phyloP scores from a whole-genome alignment of 1,284 basidiomycete species.

The Leccinum huronense region DNA sequence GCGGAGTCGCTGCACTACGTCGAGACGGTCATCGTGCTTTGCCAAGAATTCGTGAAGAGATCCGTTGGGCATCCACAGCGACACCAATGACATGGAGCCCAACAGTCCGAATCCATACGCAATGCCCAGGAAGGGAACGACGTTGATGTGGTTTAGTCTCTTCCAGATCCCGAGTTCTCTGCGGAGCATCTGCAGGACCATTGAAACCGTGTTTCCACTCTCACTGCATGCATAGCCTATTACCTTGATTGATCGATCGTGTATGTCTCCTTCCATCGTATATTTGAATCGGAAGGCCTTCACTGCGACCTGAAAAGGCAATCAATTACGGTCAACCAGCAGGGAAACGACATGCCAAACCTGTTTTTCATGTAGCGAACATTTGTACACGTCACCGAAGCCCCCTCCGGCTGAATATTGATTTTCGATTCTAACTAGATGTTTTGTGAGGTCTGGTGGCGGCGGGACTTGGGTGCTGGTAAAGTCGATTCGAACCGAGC shows the following conservation, averaged over 20 bases:
- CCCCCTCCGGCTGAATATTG: conserved; percentile 5
- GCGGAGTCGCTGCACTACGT: too few relatives aligned
- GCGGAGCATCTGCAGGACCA: background rate
- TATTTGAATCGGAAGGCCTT: background rate
- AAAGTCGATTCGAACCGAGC: too few relatives aligned
- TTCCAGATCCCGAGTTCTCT: background rate
- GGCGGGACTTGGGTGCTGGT: background rate
- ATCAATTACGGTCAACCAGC: too few relatives aligned
- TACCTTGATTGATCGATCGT: background rate
- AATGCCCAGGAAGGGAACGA: background rate
- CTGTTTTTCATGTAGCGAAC: conserved; percentile 6
- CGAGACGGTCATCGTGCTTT: too few relatives aligned
- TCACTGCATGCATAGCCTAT: too few relatives aligned
- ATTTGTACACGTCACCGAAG: conserved; percentile 18
- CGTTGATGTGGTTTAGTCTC: background rate
- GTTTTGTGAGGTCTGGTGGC: too few relatives aligned
- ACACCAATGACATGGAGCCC: background rate
- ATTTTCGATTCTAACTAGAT: too few relatives aligned
- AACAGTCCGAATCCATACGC: background rate
- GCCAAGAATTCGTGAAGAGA: background rate
- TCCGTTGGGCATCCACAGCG: background rate
- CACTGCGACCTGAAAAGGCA: background rate
- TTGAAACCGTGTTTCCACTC: too few relatives aligned
- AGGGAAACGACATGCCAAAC: conserved; percentile 3
- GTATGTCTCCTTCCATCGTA: too few relatives aligned